phyloP scores from a whole-genome alignment of 176 grass and related monocot species.

The sorghum (Sorghum bicolor) region Sorghum_bicolor_NCBIv3 NC_012879.2:1995501-1996000 shows the following conservation, averaged over 20 bases:
- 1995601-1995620: slow-evolving; percentile 8
- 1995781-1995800: not conserved
- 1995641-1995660: slow-evolving; percentile 30
- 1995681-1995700: not conserved
- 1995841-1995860: too few relatives aligned
- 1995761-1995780: not conserved
- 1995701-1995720: not conserved
- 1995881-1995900: too few relatives aligned
- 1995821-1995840: too few relatives aligned
- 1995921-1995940: too few relatives aligned
- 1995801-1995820: too few relatives aligned
- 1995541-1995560: slow-evolving; percentile 37
- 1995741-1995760: not conserved
- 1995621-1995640: not conserved
- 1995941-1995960: too few relatives aligned
- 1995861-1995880: too few relatives aligned
- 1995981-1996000: too few relatives aligned
- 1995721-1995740: not conserved
- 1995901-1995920: too few relatives aligned
- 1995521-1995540: slow-evolving; percentile 27
- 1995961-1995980: too few relatives aligned
- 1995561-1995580: not conserved
- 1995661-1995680: not conserved
- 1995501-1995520: slow-evolving; percentile 35
- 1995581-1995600: not conserved